Conservation (phyloP, 257 asterid genomes). For the Handroanthus guayacan region DNA sequence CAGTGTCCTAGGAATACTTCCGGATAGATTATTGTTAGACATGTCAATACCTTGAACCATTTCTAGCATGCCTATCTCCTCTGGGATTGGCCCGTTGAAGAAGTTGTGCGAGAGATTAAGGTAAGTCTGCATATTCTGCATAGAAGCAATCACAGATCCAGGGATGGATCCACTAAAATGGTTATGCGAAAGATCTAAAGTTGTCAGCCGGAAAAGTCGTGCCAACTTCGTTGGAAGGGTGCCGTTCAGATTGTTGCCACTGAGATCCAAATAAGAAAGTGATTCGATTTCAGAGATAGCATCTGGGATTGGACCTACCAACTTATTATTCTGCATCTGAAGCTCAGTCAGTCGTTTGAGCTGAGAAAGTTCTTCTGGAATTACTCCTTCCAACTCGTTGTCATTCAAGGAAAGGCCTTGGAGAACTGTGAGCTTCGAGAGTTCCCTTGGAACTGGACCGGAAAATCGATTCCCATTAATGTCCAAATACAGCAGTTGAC, state of each 20-base stretch:
- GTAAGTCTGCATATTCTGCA: conserved; percentile 68
- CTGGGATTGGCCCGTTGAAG: conserved; percentile 65
- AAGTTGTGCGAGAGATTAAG: conserved; percentile 72
- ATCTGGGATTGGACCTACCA: conserved; percentile 63
- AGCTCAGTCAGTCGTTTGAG: conserved; percentile 62
- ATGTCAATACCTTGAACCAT: conserved; percentile 83
- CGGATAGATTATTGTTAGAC: conserved; percentile 68
- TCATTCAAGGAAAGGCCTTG: conserved; percentile 63
- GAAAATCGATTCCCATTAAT: conserved; percentile 61
- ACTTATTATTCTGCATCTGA: conserved; percentile 54
- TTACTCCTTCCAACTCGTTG: conserved; percentile 59
- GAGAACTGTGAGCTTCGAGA: conserved; percentile 61
- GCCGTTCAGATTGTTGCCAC: conserved; percentile 76
- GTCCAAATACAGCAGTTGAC: conserved; percentile 50
- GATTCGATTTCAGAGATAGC: conserved; percentile 53
- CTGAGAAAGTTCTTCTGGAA: conserved; percentile 62
- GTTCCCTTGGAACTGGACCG: conserved; percentile 60
- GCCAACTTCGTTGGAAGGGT: conserved; percentile 58
- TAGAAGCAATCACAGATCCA: conserved; percentile 50
- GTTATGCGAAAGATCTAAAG: conserved; percentile 70
- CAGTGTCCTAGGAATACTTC: conserved; percentile 59
- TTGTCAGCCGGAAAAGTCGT: conserved; percentile 47
- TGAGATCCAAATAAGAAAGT: conserved; percentile 65
- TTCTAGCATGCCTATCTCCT: conserved; percentile 60
- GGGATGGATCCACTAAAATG: conserved; percentile 59